These are phyloP conservation scores for Trametes cingulata DNA, from an alignment of 768 basidiomycete genomes.

Conservation along the genomic window DNA sequence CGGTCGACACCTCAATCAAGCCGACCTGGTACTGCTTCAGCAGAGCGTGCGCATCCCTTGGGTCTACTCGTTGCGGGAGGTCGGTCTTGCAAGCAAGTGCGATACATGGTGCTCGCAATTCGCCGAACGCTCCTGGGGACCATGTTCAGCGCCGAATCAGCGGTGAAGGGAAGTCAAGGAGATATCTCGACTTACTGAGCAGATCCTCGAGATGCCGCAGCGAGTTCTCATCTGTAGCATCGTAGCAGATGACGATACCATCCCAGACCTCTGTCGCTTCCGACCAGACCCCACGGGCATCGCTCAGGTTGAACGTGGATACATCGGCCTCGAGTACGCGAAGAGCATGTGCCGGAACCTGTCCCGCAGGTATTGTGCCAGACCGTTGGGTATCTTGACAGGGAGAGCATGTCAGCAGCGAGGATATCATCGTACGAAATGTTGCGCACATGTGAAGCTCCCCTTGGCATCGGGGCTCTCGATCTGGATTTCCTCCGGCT, in stretches of 20 bases:
- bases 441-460: constrained; percentile 30
- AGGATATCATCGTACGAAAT: constrained; percentile 32
- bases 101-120: constrained; percentile 61
- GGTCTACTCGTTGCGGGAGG: constrained; percentile 57
- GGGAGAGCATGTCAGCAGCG: constrained; percentile 32
- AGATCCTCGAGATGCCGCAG: constrained; percentile 66
- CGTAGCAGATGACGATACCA: constrained; percentile 86
- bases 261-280: constrained; percentile 37
- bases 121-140: constrained; percentile 54
- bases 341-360: constrained; percentile 21
- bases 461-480: constrained; percentile 19
- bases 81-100: constrained; percentile 91
- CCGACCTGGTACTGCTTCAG: constrained; percentile 70
- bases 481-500: constrained; percentile 26
- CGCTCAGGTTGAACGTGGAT: constrained; percentile 33
- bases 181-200: constrained; percentile 56
- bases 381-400: constrained; percentile 45
- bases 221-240: constrained; percentile 62
- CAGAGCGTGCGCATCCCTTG: constrained; percentile 49
- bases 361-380: constrained; percentile 29
- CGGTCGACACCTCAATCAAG: constrained; percentile 69
- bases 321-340: constrained; percentile 36
- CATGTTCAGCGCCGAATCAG: constrained; percentile 4
- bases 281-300: constrained; percentile 12
- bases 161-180: constrained; percentile 12